A percentile compares a stretch with the other conserved stretches of the same genome.
These are phyloP conservation scores for Yamadazyma conglobata DNA, from an alignment of 1,139 yeast genomes.

Conservation along the genomic window DNA sequence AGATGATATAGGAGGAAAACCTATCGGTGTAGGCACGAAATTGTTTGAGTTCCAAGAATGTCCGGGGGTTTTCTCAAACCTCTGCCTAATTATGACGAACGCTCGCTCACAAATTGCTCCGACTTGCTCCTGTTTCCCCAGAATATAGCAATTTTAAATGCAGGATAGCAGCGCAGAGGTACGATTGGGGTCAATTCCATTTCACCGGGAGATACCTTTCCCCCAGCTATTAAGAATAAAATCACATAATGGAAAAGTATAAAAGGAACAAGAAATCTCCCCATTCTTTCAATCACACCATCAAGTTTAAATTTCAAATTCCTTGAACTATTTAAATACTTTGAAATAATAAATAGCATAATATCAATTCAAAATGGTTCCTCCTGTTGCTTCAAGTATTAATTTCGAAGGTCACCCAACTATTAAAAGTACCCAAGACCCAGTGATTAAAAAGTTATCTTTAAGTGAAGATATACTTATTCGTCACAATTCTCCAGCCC, in stretches of 20 bases:
- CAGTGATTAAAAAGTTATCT: constrained; percentile 41
- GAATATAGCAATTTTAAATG: constrained; percentile 4
- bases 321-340: background rate
- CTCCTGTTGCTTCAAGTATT: constrained; percentile 48
- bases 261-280: constrained; percentile 4
- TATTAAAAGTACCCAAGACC: constrained; percentile 41
- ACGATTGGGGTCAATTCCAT: constrained; percentile 4
- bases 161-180: constrained; percentile 4
- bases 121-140: constrained; percentile 10
- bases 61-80: constrained; percentile 1
- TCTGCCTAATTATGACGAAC: no score
- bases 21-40: no score
- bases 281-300: constrained; percentile 1
- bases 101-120: constrained; percentile 3
- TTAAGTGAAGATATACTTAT: constrained; percentile 48
- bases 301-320: no score
- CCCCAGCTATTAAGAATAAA: background rate
- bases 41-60: no score
- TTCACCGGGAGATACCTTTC: constrained; percentile 6
- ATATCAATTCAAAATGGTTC: constrained; percentile 42
- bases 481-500: constrained; percentile 91
- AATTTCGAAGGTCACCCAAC: constrained; percentile 44
- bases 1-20: no score
- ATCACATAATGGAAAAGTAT: background rate
- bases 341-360: constrained; percentile 11